Evolutionary conservation across 1,139 yeast species (phyloP).

Genomic region (Zhuliangozyma parablackwelliae): DNA sequence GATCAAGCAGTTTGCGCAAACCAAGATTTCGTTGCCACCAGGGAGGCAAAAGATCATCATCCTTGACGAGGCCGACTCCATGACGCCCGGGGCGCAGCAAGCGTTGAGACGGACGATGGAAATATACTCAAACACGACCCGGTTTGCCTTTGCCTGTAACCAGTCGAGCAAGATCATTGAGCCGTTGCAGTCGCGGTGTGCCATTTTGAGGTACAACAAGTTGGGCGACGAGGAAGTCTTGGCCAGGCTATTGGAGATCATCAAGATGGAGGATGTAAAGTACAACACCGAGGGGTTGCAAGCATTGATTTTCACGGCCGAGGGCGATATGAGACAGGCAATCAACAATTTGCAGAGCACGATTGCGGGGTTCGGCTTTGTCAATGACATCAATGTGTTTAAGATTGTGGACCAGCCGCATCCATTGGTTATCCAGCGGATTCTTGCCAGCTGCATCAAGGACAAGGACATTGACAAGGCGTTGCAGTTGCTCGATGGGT

Average conservation of each 20-base stretch:
- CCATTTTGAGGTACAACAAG: conserved; percentile 80
- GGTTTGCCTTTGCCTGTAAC: conserved; percentile 97
- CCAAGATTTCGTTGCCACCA: conserved; percentile 58
- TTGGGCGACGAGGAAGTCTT: conserved; percentile 82
- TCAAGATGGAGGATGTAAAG: conserved; percentile 65
- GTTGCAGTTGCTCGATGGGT: conserved; percentile 55
- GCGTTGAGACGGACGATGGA: conserved; percentile 98
- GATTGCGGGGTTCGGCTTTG: conserved; percentile 88
- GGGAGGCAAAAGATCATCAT: conserved; percentile 80
- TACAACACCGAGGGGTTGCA: conserved; percentile 88
- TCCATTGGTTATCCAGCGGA: conserved; percentile 77
- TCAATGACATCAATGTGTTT: conserved; percentile 86
- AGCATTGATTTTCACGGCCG: conserved; percentile 93
- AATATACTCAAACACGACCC: conserved; percentile 84
- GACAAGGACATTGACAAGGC: conserved; percentile 60
- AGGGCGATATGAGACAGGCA: conserved; percentile 99
- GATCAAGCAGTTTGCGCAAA: conserved; percentile 60
- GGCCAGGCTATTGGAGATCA: conserved; percentile 68
- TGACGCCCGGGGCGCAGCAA: conserved; percentile 98
- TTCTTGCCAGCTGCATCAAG: conserved; percentile 53
- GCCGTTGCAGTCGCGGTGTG: conserved; percentile 95
- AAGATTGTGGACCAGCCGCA: conserved; percentile 96
- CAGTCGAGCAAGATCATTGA: conserved; percentile 92
- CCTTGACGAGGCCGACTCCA: conserved; percentile 94
- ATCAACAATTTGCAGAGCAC: conserved; percentile 91